These are phyloP conservation scores for Phytopythium kandeliae DNA, from an alignment of 352 stramenopile genomes.

Conservation along the genomic window DNA sequence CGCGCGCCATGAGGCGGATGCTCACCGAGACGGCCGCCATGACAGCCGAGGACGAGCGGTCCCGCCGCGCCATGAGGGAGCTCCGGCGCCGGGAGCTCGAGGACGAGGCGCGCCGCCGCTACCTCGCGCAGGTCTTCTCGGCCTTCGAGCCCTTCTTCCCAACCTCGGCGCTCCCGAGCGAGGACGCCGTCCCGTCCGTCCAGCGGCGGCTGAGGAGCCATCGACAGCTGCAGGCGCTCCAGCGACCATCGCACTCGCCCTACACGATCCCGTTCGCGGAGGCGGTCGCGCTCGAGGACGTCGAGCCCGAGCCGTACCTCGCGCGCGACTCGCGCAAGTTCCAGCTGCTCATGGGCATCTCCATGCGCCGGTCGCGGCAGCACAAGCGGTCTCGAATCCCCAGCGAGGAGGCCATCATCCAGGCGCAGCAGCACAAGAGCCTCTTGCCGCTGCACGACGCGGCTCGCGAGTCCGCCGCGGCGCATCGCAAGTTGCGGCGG, in stretches of 20 bases:
- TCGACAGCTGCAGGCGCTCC: conserved; percentile 14
- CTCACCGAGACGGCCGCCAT: conserved; percentile 41
- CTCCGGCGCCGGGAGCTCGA: conserved; percentile 19
- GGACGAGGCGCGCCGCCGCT: conserved; percentile 16
- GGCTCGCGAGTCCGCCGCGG: conserved; percentile 11
- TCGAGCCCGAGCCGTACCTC: conserved; percentile 45
- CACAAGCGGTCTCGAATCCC: conserved; percentile 27
- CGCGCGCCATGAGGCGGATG: conserved; percentile 26
- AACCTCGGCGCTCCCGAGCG: conserved; percentile 24
- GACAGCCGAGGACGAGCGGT: conserved; percentile 43
- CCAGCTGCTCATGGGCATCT: conserved; percentile 41
- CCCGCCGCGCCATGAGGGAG: conserved; percentile 19
- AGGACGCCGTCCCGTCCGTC: conserved; percentile 48
- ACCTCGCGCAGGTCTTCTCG: conserved; percentile 48
- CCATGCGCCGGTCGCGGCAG: conserved; percentile 21
- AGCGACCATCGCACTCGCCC: conserved; percentile 7
- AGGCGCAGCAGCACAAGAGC: conserved; percentile 22
- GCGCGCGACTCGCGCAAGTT: conserved; percentile 51
- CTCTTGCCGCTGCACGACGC: conserved; percentile 18
- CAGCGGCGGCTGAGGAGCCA: conserved; percentile 27
- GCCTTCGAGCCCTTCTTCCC: conserved; percentile 53
- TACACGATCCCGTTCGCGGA: conserved; percentile 39
- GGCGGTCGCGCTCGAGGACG: conserved; percentile 31
- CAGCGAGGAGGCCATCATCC: conserved; percentile 32
- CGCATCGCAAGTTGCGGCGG: conserved; percentile 2